These are phyloP conservation scores for Phlebopus sp. DNA, from an alignment of 1,284 basidiomycete species.

Conservation along the genomic window DNA sequence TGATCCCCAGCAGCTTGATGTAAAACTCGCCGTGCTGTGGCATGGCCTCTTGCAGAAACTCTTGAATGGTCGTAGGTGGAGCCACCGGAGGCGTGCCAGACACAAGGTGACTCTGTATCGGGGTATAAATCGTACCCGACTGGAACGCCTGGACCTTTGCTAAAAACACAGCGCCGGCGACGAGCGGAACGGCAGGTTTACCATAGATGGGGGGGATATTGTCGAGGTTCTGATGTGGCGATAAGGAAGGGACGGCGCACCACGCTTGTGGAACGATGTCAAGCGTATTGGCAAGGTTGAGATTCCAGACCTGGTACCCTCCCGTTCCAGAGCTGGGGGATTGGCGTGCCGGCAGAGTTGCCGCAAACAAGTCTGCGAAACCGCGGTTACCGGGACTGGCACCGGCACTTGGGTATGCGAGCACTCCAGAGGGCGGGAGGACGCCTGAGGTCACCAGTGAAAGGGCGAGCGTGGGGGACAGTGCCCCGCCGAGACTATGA, in stretches of 20 bases:
- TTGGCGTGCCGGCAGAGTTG: conserved; percentile 2
- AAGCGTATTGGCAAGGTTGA: conserved; percentile 17
- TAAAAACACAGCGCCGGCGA: background rate
- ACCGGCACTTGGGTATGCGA: conserved; percentile 9
- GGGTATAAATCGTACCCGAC: conserved; percentile 7
- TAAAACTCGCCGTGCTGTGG: conserved; percentile 6
- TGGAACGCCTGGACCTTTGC: background rate
- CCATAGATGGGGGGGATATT: conserved; percentile 19
- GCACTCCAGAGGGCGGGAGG: background rate
- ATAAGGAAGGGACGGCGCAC: background rate
- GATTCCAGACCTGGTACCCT: conserved; percentile 16
- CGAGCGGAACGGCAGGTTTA: background rate
- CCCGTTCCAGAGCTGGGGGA: background rate
- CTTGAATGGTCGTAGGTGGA: background rate
- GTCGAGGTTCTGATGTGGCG: conserved; percentile 9
- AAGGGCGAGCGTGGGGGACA: conserved; percentile 13
- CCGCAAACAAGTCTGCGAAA: conserved; percentile 14
- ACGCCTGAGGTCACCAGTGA: conserved; percentile 7
- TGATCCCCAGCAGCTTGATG: background rate
- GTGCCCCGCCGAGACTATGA: conserved; percentile 9
- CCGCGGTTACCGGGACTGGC: conserved; percentile 11
- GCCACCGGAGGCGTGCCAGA: background rate
- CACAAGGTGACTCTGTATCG: conserved; percentile 10
- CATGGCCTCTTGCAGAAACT: background rate
- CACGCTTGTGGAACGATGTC: conserved; percentile 16